Evolutionary conservation across 495 filamentous ascomycete genomes (phyloP), one percentile per base, ranked within the genome.

Genomic region (Ramalina intermedia): DNA sequence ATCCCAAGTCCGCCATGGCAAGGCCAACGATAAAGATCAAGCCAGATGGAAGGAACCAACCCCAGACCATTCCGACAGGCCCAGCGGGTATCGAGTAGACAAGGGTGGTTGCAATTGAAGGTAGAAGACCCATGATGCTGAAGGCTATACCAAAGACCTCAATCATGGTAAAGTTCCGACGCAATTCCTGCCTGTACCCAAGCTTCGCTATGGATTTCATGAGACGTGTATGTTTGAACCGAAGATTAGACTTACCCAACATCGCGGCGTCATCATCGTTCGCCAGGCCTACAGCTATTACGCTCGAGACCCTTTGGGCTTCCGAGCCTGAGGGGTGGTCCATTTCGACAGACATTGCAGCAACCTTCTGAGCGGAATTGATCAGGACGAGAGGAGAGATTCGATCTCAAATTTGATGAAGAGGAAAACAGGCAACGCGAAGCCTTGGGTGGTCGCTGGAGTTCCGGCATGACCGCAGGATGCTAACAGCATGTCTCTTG

Each of bases 141-240:
- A 85, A 85, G 0, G 80, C 80, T 47, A 85, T 80, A 18, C 78
- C 80, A 52, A 84, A 84, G 29, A 84, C 70, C 59, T 84, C 75
- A 23, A 82, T 55, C 50, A 75, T 76, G 9, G 73, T 76, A 50
- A 82, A 84, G 49, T 81, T 79, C 3, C 80, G 70, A 12, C 75
- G 68, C 41, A 84, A 63, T 59, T 84, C 80, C 61, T 84, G 80
- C 61, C 80, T 82, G 69, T 84, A 84, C 0, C 80, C 80, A 51
- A 84, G 62, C 47, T 67, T 69, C 6, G 73, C 72, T 74, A 49
- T 37, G 29, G 7, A 9, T 9, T 37, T 3, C 2, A 4, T 16
- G 13, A 18, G 45, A n/a, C 44, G n/a, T 42, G 23, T 36, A 14
- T 4, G 24, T 1, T 12, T 37, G 9, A 5, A 24, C 3, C 27